Evolutionary conservation across 495 filamentous ascomycete genomes (phyloP).

Genomic region (Chaetomium tenue): DNA sequence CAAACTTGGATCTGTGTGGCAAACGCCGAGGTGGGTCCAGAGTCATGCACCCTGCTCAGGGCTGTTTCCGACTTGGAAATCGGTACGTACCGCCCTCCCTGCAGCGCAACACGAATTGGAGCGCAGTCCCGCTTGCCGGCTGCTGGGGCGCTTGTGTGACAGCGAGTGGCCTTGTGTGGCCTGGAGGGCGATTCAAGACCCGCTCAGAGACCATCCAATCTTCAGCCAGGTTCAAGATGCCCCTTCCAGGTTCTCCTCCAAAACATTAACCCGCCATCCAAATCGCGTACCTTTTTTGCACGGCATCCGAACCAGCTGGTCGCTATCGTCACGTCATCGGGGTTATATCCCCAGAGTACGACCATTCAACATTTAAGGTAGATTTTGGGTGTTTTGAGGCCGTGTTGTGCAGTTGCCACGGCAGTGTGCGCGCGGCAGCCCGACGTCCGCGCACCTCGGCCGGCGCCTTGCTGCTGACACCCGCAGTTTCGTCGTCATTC

Average conservation of each 20-base stretch:
- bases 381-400: background rate
- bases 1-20: slow-evolving; percentile 8
- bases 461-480: too few species aligned
- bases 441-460: background rate
- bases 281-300: slow-evolving; percentile 17
- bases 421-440: background rate
- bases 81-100: background rate
- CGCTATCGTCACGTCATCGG: slow-evolving; percentile 1
- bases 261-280: slow-evolving; percentile 27
- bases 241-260: slow-evolving; percentile 27
- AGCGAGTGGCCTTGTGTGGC: background rate
- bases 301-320: slow-evolving; percentile 1
- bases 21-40: slow-evolving; percentile 4
- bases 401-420: background rate
- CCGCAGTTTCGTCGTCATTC: too few species aligned
- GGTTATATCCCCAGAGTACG: background rate
- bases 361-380: background rate
- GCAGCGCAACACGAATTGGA: background rate
- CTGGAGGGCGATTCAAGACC: slow-evolving; percentile 35
- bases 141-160: background rate
- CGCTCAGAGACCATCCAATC: slow-evolving; percentile 34
- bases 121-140: background rate
- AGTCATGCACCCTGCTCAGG: background rate
- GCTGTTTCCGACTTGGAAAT: background rate
- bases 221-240: slow-evolving; percentile 21